Percentiles rank a stretch among this genome's conserved stretches.
phyloP scores from a whole-genome alignment of 495 filamentous ascomycete genomes.

The Aspergillus haitiensis region DNA sequence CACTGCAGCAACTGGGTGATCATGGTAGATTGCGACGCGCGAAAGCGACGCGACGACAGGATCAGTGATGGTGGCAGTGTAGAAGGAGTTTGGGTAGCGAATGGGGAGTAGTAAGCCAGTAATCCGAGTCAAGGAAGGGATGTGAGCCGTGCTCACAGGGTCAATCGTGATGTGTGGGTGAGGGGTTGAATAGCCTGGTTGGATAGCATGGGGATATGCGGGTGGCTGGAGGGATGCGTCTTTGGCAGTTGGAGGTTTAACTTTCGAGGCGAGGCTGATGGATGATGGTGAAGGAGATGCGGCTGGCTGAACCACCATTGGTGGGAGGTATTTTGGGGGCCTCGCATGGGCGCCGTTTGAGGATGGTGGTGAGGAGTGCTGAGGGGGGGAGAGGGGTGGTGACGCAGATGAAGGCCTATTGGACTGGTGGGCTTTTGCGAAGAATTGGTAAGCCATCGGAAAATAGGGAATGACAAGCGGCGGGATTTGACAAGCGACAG shows the following conservation, averaged over 20 bases:
- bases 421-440: constrained; percentile 38
- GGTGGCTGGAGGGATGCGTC: constrained; percentile 34
- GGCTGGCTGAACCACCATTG: constrained; percentile 25
- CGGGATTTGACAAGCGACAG: background rate
- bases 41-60: constrained; percentile 67
- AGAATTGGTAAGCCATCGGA: constrained; percentile 46
- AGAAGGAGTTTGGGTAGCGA: constrained; percentile 84
- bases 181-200: constrained; percentile 33
- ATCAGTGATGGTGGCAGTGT: constrained; percentile 70
- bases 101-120: constrained; percentile 84
- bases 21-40: constrained; percentile 71
- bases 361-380: constrained; percentile 18
- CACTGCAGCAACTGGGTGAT: constrained; percentile 42
- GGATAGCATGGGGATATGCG: constrained; percentile 35
- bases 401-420: constrained; percentile 27
- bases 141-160: constrained; percentile 57
- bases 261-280: constrained; percentile 22
- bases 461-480: background rate
- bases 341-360: constrained; percentile 17
- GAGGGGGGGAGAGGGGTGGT: constrained; percentile 31
- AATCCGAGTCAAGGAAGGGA: constrained; percentile 76
- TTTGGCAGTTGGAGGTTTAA: constrained; percentile 29
- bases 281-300: constrained; percentile 23
- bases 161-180: constrained; percentile 56
- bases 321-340: constrained; percentile 39